Percentiles rank a stretch among this genome's conserved stretches.
Conservation (phyloP, 2,329 filamentous ascomycete genomes). For the Alternaria sp. region DNA sequence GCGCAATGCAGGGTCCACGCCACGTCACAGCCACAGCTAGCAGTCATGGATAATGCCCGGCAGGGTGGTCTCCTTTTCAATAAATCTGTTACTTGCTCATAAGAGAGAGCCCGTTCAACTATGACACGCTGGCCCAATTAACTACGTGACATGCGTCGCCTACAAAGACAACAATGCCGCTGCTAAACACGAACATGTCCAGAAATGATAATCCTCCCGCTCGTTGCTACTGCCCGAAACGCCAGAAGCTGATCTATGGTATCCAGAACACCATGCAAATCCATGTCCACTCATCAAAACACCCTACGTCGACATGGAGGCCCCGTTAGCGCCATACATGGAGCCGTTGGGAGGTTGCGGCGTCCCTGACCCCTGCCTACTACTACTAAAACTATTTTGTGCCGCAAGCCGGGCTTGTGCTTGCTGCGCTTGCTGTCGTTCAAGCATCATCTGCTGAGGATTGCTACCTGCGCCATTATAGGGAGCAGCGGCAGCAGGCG, state of each 20-base stretch:
- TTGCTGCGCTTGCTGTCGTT: slow-evolving; percentile 45
- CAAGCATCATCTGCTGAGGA: slow-evolving; percentile 45
- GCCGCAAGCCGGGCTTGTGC: slow-evolving; percentile 46
- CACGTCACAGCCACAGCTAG: slow-evolving; percentile 8
- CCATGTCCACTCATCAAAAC: slow-evolving; percentile 1
- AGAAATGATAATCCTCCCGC: not conserved
- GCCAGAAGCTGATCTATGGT: slow-evolving; percentile 24
- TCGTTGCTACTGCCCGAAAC: slow-evolving; percentile 14
- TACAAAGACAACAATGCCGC: not conserved
- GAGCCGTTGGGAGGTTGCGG: slow-evolving; percentile 45
- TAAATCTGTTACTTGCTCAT: not conserved
- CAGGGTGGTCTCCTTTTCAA: not conserved
- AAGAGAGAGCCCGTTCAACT: not conserved
- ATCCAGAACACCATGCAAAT: slow-evolving; percentile 19
- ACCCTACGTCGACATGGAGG: slow-evolving; percentile 31
- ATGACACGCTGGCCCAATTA: not conserved
- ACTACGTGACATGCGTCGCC: slow-evolving; percentile 1
- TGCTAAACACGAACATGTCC: not conserved
- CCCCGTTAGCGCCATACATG: slow-evolving; percentile 13
- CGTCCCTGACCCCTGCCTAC: slow-evolving; percentile 44
- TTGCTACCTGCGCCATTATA: slow-evolving; percentile 32
- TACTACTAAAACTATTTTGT: slow-evolving; percentile 43
- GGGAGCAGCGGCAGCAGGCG: slow-evolving; percentile 28
- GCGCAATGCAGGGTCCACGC: slow-evolving; percentile 27
- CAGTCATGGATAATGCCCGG: not conserved